Base-by-base conservation (phyloP, 192 early-diverging fungal genomes). In the Linnemannia hyalina region DNA sequence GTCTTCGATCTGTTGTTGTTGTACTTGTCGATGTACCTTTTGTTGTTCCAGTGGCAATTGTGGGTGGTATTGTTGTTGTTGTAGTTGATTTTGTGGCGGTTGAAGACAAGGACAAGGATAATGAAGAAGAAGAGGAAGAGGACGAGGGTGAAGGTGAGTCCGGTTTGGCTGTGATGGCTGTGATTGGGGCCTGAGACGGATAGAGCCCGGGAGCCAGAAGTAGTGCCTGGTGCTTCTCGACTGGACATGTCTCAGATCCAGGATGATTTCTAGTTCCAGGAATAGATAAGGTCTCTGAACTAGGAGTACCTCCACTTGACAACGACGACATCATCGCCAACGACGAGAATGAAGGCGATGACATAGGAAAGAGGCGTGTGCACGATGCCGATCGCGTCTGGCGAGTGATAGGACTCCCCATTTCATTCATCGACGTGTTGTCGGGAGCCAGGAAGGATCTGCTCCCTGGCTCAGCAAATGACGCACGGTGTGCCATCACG, bases 331-430 rank as follows among this genome's bases (percentile, higher is more conserved):
- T 26, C 60, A 65, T 65, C 29, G 60, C 26, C 60, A 65, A 4
- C 13, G 60, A 65, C 4, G 60, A 20, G 32, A 76, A 63, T 4
- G 81, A 77, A 18, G 76, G 26, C 42, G 74, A 69, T 10, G 81
- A 65, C 10, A 82, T 69, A 23, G 81, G 49, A n/a, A 77, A 82
- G 10, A 76, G 72, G 29, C 75, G 71, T 68, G 81, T 82, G 42
- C 81, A 82, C 13, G 81, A 82, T 35, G 54, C 81, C 0, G 81
- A 82, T 47, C 81, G 81, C 38, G 69, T 55, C 68, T 82, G 81
- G 52, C 81, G 75, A 7, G 76, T 60, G 35, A 49, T 20, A 38
- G 68, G 55, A 52, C 63, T 65, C 11, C 15, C 71, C 23, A 41
- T n/a, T 41, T 54, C 44, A 52, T 9, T n/a, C 3, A 15, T 65